These are phyloP conservation scores for Fraxinus quadrangulata DNA, from an alignment of 257 asterid species.

Conservation along the genomic window DNA sequence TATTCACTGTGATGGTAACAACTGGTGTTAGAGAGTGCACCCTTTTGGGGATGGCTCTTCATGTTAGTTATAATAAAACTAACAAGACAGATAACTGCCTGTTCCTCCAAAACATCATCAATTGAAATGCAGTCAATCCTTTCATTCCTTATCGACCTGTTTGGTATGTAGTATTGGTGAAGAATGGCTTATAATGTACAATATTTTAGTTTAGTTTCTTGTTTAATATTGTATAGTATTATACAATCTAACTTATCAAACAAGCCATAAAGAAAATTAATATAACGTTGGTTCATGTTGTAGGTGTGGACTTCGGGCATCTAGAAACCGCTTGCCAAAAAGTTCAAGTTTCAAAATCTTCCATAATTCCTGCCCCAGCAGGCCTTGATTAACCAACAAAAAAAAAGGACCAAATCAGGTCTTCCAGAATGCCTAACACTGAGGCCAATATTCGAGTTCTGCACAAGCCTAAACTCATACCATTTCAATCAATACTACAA, in stretches of 20 bases:
- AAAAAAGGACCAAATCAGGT: constrained; percentile 80
- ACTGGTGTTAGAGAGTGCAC: neutral
- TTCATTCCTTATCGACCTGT: neutral
- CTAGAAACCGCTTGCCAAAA: constrained; percentile 57
- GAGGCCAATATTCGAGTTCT: neutral
- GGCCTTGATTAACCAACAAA: constrained; percentile 67
- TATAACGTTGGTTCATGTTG: neutral
- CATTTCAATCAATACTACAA: constrained; percentile 46
- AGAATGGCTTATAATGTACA: neutral
- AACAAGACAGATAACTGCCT: neutral
- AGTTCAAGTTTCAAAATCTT: constrained; percentile 74
- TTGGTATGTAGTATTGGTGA: neutral
- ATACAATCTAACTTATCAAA: neutral
- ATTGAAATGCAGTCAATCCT: neutral
- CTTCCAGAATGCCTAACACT: constrained; percentile 23
- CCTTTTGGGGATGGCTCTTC: neutral
- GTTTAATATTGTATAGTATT: too few relatives aligned
- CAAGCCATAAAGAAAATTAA: neutral
- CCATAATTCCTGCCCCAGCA: constrained; percentile 84
- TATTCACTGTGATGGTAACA: neutral
- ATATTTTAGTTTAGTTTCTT: neutral
- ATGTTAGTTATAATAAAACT: neutral
- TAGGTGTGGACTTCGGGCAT: constrained; percentile 72
- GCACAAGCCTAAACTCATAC: constrained; percentile 52
- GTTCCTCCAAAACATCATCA: neutral